A percentile compares a stretch with the other conserved stretches of the same genome.
Conservation (phyloP, 805 yeast species). For the Saturnispora silvae region DNA sequence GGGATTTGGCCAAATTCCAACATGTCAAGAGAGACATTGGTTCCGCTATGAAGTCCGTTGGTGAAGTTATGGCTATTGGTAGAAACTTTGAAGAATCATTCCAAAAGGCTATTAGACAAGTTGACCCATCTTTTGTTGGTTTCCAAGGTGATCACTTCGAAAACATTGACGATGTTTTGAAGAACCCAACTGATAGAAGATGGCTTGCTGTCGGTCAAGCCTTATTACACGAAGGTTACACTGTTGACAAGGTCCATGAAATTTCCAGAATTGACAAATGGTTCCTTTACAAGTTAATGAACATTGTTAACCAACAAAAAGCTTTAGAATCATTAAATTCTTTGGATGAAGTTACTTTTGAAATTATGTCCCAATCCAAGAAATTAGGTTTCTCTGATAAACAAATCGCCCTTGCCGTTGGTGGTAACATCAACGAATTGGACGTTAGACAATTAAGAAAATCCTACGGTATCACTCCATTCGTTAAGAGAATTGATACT, state of each 20-base stretch:
- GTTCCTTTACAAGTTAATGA: constrained; percentile 88
- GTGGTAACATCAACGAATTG: constrained; percentile 46
- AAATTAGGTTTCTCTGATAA: constrained; percentile 91
- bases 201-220: constrained; percentile 99
- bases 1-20: constrained; percentile 95
- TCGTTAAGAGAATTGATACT: constrained; percentile 94
- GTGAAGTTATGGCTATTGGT: constrained; percentile 98
- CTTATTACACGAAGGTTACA: constrained; percentile 75
- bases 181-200: constrained; percentile 90
- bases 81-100: constrained; percentile 95
- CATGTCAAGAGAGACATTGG: constrained; percentile 81
- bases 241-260: constrained; percentile 88
- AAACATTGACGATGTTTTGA: constrained; percentile 62
- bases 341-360: constrained; percentile 51
- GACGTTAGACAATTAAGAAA: constrained; percentile 79
- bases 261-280: constrained; percentile 89
- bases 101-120: constrained; percentile 95
- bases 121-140: constrained; percentile 83
- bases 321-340: constrained; percentile 59
- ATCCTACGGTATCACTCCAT: constrained; percentile 71
- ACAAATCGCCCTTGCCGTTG: constrained; percentile 76
- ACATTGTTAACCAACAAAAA: constrained; percentile 82
- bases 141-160: constrained; percentile 82
- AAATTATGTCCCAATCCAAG: constrained; percentile 69
- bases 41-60: constrained; percentile 96